Evolutionary conservation across 2,329 filamentous ascomycete species (phyloP).

Genomic region (Paraconiothyrium brasiliense): DNA sequence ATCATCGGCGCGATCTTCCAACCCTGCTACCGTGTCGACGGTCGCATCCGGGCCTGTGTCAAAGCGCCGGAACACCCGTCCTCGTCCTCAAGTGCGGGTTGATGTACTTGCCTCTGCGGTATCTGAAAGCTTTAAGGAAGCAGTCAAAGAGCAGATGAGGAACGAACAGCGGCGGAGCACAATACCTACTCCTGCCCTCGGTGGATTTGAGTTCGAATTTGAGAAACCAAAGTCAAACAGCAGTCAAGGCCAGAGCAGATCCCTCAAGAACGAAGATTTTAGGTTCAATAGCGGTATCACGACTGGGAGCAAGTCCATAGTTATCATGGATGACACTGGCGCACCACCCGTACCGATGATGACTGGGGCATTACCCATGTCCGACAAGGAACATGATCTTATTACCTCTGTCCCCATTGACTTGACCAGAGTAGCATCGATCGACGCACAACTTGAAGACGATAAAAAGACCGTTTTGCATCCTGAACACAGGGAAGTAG

Average conservation of each 20-base stretch:
- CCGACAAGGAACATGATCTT: slow-evolving; percentile 21
- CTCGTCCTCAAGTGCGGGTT: slow-evolving; percentile 68
- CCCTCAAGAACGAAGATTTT: slow-evolving; percentile 41
- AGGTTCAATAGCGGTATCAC: slow-evolving; percentile 68
- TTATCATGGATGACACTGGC: slow-evolving; percentile 80
- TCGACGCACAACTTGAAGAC: slow-evolving; percentile 29
- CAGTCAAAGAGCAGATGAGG: slow-evolving; percentile 70
- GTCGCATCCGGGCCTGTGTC: slow-evolving; percentile 37
- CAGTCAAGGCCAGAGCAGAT: slow-evolving; percentile 21
- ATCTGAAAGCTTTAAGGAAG: slow-evolving; percentile 80
- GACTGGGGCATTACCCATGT: slow-evolving; percentile 57
- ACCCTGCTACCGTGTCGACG: slow-evolving; percentile 36
- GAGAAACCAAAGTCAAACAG: slow-evolving; percentile 31
- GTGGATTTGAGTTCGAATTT: slow-evolving; percentile 49
- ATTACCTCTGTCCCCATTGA: slow-evolving; percentile 15
- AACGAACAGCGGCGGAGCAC: slow-evolving; percentile 34
- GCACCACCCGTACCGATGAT: slow-evolving; percentile 63
- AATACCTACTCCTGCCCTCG: slow-evolving; percentile 35
- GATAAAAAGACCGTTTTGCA: slow-evolving; percentile 23
- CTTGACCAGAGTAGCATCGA: slow-evolving; percentile 25
- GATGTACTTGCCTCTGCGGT: slow-evolving; percentile 84
- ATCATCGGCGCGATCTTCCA: slow-evolving; percentile 39
- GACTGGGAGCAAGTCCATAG: slow-evolving; percentile 85
- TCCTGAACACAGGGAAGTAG: slow-evolving; percentile 27
- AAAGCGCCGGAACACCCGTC: slow-evolving; percentile 42